Base-by-base conservation (phyloP, 73 alveolate species). In the Breviolum minutum region DNA sequence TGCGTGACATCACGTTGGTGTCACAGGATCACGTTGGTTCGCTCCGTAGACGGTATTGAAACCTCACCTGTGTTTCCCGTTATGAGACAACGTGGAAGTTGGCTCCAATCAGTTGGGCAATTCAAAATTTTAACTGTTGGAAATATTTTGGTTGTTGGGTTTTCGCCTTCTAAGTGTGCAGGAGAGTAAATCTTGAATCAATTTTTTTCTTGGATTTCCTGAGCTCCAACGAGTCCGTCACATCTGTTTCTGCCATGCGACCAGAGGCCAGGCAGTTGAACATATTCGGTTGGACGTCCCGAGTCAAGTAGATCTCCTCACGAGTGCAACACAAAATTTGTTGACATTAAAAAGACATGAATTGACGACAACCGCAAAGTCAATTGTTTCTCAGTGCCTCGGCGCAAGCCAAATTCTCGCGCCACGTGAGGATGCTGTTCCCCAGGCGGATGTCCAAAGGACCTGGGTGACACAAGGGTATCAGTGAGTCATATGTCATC, bases 391-490 rank as follows among this genome's bases (percentile, higher is more conserved):
- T 73, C 83, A 19, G 83, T 16, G 74, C 98, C 87, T 92, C 98
- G 11, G 98, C 98, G 29, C 98, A 92, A 8, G 84, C 88, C 79
- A 92, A 63, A 69, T 92, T 92, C 87, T 92, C 98, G 6, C 98
- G 98, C 98, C 98, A 92, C 6, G 98, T 92, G 90, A 92, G 79
- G 66, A 74, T 74, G 74, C 63, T 64, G 90, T 92, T 68, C 73
- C 98, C 98, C 71, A 92, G 90, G 79, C 98, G 98, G 81, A 92
- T 92, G 98, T 92, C 98, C 89, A 92, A 7, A n/a, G 91, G 98
- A 74, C 98, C 98, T 92, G 19, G 76, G 17, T 68, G 48, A 16
- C 66, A 77, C 60, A 40, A 3, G 54, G 54, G 3, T 3, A 40
- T 40, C 54, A 40, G 54, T 40, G 54, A 40, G 54, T 40, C 54